Evolutionary conservation across 495 filamentous ascomycete genomes (phyloP), one percentile per base, ranked within the genome.

Genomic region (Hypoxylon subgilvum): DNA sequence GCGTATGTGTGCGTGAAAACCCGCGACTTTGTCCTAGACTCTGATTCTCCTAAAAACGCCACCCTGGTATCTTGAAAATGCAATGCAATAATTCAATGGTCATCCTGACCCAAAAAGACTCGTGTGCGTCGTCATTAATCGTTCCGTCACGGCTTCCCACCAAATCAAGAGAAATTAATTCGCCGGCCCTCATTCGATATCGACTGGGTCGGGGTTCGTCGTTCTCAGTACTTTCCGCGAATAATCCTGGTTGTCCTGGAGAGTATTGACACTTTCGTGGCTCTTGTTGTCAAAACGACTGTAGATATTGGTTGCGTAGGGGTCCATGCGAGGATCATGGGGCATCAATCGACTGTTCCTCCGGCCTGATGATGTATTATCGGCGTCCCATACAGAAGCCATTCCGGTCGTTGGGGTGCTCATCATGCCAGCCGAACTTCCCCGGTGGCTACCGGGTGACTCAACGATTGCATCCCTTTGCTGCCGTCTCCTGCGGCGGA

Each of bases 231-330:
- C 78, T 54, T 75, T 73, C 55, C 80, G 68, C 31, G 80, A 82
- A 51, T 83, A 84, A 48, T 84, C 81, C 17, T 79, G 77, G 53
- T 84, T 77, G 57, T 84, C 81, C 51, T 78, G 79, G 2, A 84
- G 65, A 3, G 80, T 83, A 40, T 75, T 73, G 58, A 84, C 63
- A 63, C 79, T 83, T 57, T 83, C 79, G 52, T 75, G 75, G 56
- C 78, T 81, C 58, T 76, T 76, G 45, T 77, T 80, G 19, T 72
- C 75, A 17, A 71, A 72, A 12, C 76, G 68, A 21, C 67, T 67
- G 55, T 81, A 83, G 0, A 82, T 70, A 10, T 74, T 76, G 30
- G 66, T 65, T 14, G 74, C 69, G 39, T 76, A 81, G 0, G 80
- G 79, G 47, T 83, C 78, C 61, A 83, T 72, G 38, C 81, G 73